Evolutionary conservation across 805 yeast genomes (phyloP), one percentile per base, ranked within the genome.

Genomic region (Starmerella apis): DNA sequence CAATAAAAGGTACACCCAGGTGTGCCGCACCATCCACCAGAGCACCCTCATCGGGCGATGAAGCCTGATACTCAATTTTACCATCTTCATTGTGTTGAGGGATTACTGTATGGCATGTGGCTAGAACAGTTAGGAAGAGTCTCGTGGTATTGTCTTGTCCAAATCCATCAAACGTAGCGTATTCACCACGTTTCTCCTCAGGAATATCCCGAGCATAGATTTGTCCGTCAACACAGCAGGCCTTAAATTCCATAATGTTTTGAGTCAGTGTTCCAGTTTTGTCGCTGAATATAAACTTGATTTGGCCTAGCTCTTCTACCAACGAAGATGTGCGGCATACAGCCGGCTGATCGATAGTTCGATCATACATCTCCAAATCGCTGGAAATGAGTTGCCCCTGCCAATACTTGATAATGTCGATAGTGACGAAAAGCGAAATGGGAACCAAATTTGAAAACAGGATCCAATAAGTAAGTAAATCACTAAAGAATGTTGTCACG

Each of bases 1-100:
- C 79, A 7, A 77, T 75, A 64, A 92, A 94, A 55, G 75, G 79
- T 63, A 83, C 92, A 0, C 96, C 97, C 43, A 90, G 69, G 61
- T 72, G 73, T 0, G 96, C 92, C 16, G 95, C 97, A 51, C 99
- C 99, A 60, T 88, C 87, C 2, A 92, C 99, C 54, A 92, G 72
- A 0, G 99, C 99, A 46, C 98, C 98, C 71, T 94, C 98, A 69
- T 92, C 99, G 0, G 98, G 98, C 0, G 97, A 88, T 0, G 98
- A 96, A 1, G 99, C 98, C 68, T 92, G 99, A 65, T 94, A 92
- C 64, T 86, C 88, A 55, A 92, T 80, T n/a, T 22, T 22, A 5
- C 66, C 69, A 31, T 61, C 60, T 1, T 59, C 79, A 53, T 73
- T 74, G 18, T 76, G 70, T 65, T 92, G 98, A 0, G 99, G 99